Evolutionary conservation across 1,284 basidiomycete species (phyloP).

Genomic region (Earliella scabrosa): DNA sequence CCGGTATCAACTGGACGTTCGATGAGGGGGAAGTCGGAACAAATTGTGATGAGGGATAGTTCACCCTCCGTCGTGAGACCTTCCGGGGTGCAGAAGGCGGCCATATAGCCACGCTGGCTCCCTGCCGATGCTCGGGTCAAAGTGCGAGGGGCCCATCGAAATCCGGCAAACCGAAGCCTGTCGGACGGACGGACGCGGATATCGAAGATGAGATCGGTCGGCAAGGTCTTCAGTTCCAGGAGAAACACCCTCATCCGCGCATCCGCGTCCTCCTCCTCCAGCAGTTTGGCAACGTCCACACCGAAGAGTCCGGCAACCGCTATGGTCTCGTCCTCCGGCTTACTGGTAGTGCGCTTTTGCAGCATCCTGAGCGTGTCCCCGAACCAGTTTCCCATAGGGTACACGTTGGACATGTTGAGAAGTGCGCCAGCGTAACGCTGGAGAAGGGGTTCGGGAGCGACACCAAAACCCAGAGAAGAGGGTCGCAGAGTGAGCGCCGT

Average conservation of each 20-base stretch:
- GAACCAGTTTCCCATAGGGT: not conserved
- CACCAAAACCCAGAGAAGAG: slow-evolving; percentile 9
- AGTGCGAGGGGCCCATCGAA: not conserved
- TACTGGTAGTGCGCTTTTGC: slow-evolving; percentile 9
- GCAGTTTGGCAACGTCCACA: slow-evolving; percentile 3
- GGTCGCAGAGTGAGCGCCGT: slow-evolving; percentile 14
- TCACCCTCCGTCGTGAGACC: not conserved
- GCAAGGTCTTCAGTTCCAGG: not conserved
- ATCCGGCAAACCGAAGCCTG: not conserved
- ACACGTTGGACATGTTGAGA: not conserved
- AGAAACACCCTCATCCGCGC: slow-evolving; percentile 1
- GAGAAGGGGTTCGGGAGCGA: not conserved
- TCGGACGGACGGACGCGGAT: too few relatives aligned
- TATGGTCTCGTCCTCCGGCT: slow-evolving; percentile 16
- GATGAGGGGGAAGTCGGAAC: not conserved
- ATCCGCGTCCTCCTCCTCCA: not conserved
- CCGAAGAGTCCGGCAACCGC: slow-evolving; percentile 12
- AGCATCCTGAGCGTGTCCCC: slow-evolving; percentile 1
- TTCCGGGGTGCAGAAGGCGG: not conserved
- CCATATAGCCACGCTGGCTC: not conserved
- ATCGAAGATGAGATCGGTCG: not conserved
- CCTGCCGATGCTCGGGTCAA: not conserved
- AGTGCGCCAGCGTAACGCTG: not conserved
- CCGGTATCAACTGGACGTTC: not conserved
- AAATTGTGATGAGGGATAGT: not conserved